Conservation (phyloP, 2,329 filamentous ascomycete genomes). For the Rhytidhysteron rufulum region DNA sequence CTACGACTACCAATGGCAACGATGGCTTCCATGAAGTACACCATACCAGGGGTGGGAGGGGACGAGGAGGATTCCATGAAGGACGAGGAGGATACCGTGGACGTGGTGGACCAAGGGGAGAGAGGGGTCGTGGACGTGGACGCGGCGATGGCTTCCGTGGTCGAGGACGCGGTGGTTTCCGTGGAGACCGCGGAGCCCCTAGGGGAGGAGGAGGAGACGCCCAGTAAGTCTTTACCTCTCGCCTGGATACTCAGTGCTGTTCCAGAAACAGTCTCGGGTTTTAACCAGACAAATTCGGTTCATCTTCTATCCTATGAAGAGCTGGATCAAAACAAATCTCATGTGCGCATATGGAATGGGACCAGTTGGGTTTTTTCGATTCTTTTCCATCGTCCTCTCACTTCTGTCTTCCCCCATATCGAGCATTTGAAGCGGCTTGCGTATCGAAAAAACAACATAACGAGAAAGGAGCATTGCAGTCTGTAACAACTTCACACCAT, state of each 20-base stretch:
- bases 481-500: conserved; percentile 23
- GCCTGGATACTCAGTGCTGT: neutral
- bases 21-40: conserved; percentile 73
- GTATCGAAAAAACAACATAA: conserved; percentile 1
- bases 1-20: conserved; percentile 36
- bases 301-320: no score
- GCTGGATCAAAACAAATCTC: no score
- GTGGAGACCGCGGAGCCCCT: conserved; percentile 41
- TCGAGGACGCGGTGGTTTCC: conserved; percentile 48
- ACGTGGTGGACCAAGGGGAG: conserved; percentile 35
- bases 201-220: conserved; percentile 34
- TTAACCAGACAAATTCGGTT: no score
- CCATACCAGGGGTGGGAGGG: conserved; percentile 41
- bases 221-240: conserved; percentile 17
- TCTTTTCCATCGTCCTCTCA: conserved; percentile 7
- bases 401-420: conserved; percentile 13
- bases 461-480: conserved; percentile 4
- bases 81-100: conserved; percentile 55
- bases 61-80: conserved; percentile 44
- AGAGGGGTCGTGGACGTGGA: conserved; percentile 34
- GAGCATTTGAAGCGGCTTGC: conserved; percentile 21
- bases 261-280: no score
- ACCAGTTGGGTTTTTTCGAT: conserved; percentile 14
- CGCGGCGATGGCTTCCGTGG: conserved; percentile 22
- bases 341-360: conserved; percentile 11